phyloP scores from a whole-genome alignment of 257 asterid species.

The Coffea canephora region DNA sequence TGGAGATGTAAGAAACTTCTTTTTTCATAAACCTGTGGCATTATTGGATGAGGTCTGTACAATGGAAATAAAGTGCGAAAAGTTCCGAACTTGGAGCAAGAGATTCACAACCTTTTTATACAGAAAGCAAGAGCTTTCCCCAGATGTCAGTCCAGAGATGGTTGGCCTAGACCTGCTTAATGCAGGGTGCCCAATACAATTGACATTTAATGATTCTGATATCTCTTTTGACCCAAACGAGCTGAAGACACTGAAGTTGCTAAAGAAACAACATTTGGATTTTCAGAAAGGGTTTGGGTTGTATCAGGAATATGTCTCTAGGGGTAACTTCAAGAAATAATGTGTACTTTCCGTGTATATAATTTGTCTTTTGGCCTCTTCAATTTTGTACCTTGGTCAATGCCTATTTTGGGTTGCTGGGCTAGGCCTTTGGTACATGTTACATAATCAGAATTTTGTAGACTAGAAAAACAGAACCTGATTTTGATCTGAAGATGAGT shows the following conservation, averaged over 20 bases:
- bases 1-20: conserved; percentile 26
- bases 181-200: conserved; percentile 53
- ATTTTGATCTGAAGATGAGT: too few relatives aligned
- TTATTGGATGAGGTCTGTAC: conserved; percentile 24
- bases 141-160: conserved; percentile 29
- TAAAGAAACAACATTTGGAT: conserved; percentile 47
- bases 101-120: conserved; percentile 41
- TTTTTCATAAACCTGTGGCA: conserved; percentile 43
- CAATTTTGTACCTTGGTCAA: background rate
- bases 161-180: conserved; percentile 50
- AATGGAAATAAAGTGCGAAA: conserved; percentile 6
- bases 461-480: too few relatives aligned
- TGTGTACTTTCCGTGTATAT: background rate
- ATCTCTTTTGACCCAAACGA: conserved; percentile 36
- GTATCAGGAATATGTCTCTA: conserved; percentile 45
- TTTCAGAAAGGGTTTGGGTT: conserved; percentile 42
- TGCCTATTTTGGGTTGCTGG: background rate
- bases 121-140: conserved; percentile 31
- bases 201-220: conserved; percentile 38
- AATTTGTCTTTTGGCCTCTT: background rate
- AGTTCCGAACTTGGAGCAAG: conserved; percentile 24
- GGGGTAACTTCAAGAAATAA: conserved; percentile 1
- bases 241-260: conserved; percentile 35
- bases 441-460: too few relatives aligned
- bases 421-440: background rate